Conservation (phyloP, 179 eudicot genomes). For the Corrigiola litoralis region DNA sequence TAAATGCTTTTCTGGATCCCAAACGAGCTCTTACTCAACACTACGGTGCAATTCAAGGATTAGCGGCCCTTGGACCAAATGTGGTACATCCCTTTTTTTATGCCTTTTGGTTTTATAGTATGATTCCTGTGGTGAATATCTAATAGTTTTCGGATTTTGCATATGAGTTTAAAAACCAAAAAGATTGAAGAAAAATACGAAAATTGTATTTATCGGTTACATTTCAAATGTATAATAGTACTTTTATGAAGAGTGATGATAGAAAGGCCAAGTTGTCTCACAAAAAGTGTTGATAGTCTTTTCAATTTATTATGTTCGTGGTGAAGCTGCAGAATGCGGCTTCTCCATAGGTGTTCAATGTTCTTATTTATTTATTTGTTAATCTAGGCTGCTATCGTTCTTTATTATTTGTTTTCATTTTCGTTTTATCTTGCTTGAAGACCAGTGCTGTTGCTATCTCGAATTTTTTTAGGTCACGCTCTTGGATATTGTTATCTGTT, state of each 20-base stretch:
- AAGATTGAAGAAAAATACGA: too few species aligned
- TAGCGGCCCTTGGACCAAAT: conserved; percentile 78
- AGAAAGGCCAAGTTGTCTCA: too few species aligned
- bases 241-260: too few species aligned
- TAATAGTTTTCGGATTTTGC: too few species aligned
- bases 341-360: neutral
- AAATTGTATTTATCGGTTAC: too few species aligned
- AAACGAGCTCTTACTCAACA: conserved; percentile 78
- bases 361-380: neutral
- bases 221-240: too few species aligned
- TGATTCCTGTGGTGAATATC: neutral
- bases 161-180: too few species aligned
- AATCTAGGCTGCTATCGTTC: neutral
- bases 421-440: neutral
- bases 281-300: too few species aligned
- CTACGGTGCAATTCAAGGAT: conserved; percentile 86
- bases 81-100: conserved; percentile 47
- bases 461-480: neutral
- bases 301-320: too few species aligned
- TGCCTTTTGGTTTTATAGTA: neutral
- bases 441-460: neutral
- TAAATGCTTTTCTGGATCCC: conserved; percentile 76
- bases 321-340: too few species aligned
- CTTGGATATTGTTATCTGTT: neutral
- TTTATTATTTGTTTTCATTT: neutral